These are phyloP conservation scores for Cokeromyces recurvatus DNA, from an alignment of 371 early-diverging fungal species.

Conservation along the genomic window DNA sequence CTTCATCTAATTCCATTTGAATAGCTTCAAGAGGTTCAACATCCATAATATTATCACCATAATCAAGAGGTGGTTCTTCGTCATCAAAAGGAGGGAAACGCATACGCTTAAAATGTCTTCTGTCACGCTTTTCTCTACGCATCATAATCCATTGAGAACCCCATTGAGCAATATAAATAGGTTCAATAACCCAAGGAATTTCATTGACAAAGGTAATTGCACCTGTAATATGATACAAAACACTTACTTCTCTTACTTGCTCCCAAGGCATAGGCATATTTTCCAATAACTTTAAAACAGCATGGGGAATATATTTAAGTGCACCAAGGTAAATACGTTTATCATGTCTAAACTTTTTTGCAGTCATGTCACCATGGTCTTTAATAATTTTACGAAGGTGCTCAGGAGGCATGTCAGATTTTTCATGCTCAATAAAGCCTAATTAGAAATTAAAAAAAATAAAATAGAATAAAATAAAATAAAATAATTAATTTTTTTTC, in stretches of 20 bases:
- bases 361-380: constrained; percentile 98
- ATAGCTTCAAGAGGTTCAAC: constrained; percentile 97
- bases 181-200: constrained; percentile 93
- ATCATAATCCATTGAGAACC: constrained; percentile 99
- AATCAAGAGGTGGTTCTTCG: constrained; percentile 97
- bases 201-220: constrained; percentile 98
- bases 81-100: constrained; percentile 98
- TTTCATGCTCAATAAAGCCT: constrained; percentile 70
- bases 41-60: constrained; percentile 96
- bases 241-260: constrained; percentile 92
- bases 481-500: neutral
- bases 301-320: constrained; percentile 98
- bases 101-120: constrained; percentile 98
- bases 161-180: constrained; percentile 97
- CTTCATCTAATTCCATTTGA: constrained; percentile 96
- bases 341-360: constrained; percentile 93
- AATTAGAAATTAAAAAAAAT: neutral
- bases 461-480: neutral
- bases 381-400: constrained; percentile 95
- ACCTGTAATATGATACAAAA: constrained; percentile 97
- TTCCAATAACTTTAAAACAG: constrained; percentile 94
- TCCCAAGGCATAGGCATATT: constrained; percentile 99
- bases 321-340: constrained; percentile 97
- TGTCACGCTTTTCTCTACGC: constrained; percentile 96
- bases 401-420: constrained; percentile 97